Base-by-base conservation (phyloP, 495 filamentous ascomycete genomes). In the Astrothelium subdiscretum region DNA sequence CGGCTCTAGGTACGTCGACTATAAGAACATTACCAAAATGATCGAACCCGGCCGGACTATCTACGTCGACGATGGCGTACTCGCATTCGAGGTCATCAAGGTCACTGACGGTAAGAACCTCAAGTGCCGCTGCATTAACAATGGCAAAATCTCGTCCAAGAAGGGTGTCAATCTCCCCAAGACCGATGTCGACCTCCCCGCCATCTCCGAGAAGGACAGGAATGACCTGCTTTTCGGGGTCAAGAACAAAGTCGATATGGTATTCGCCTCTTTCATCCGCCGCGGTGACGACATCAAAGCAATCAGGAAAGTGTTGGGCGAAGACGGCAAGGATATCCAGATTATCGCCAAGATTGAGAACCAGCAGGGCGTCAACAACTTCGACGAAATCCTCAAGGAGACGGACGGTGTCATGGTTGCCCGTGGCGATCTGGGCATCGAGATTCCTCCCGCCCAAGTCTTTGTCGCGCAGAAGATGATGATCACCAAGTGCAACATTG, bases 261-360 rank as follows among this genome's bases (percentile, higher is more conserved):
- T 98, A 67, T 98, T 97, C 74, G 94, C 94, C 59, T 97, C 94
- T 1, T 98, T 98, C 76, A 98, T 98, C 74, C 91, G 94, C 64
- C 86, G 85, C 44, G 94, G 88, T 51, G 85, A 86, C 66, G 94
- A 98, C 73, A 96, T 98, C 80, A 85, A 80, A 65, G 80, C 87
- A 63, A 98, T 98, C 75, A 92, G 94, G 64, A 85, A 89, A 60
- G 86, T 97, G 35, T 84, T 98, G 38, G 94, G 94, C 54, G 81
- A 89, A 69, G 90, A 92, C n/a, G 94, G 94, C 66, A 87, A 87
- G 75, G 88, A 95, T 68, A 97, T 98, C 70, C 95, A 98, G 82
- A 97, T 98, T 76, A 96, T 98, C 75, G 91, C 94, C 80, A 98
- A 98, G 85, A 95, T 98, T 68, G 94, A 98, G 82, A 98, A 98